Conservation (phyloP, 192 early-diverging fungal genomes). For the Cetraspora pellucida region DNA sequence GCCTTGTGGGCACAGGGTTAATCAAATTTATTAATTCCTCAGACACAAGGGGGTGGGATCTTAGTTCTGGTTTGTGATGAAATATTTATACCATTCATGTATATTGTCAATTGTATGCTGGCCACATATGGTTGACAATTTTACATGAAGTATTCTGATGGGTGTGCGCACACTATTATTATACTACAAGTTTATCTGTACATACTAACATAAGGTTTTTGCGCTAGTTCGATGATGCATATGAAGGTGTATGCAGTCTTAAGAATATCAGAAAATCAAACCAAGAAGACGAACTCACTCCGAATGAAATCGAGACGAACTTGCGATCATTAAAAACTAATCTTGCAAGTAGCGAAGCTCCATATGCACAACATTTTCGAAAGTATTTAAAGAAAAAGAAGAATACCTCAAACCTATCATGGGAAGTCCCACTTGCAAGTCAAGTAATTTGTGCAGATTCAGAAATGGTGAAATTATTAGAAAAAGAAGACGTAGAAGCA, state of each 20-base stretch:
- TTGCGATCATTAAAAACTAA: conserved; percentile 28
- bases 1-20: conserved; percentile 31
- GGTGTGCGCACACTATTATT: conserved; percentile 24
- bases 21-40: conserved; percentile 9
- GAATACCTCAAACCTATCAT: conserved; percentile 25
- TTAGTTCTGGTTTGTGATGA: conserved; percentile 26
- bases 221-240: conserved; percentile 31
- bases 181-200: conserved; percentile 9
- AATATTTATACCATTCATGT: conserved; percentile 20
- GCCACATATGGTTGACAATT: conserved; percentile 28
- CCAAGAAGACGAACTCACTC: too few relatives aligned
- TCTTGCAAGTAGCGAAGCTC: conserved; percentile 17
- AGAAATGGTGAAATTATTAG: too few relatives aligned
- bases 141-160: conserved; percentile 10
- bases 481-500: neutral
- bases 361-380: conserved; percentile 9
- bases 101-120: conserved; percentile 26
- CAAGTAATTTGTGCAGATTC: conserved; percentile 8
- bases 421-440: neutral
- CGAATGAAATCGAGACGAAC: neutral
- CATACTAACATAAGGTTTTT: conserved; percentile 30
- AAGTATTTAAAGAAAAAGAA: conserved; percentile 27
- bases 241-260: conserved; percentile 31
- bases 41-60: neutral
- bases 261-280: too few relatives aligned